Evolutionary conservation across 1,284 basidiomycete species (phyloP).

Genomic region (Malassezia sp.): DNA sequence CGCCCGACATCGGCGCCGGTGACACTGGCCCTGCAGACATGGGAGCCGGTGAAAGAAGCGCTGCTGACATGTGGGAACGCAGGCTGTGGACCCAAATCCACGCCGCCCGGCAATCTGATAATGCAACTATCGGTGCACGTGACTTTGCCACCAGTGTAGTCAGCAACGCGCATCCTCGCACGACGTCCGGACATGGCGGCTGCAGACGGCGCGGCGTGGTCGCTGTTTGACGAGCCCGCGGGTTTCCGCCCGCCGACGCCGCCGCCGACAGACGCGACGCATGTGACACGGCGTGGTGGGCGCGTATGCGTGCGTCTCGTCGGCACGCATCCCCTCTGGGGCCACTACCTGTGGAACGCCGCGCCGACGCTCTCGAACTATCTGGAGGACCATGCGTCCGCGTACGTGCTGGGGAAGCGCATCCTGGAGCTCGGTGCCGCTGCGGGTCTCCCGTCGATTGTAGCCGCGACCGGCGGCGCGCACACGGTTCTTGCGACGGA

Average conservation of each 20-base stretch:
- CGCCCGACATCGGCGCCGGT: neutral
- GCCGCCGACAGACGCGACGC: slow-evolving; percentile 28
- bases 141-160: neutral
- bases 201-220: slow-evolving; percentile 15
- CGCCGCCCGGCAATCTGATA: slow-evolving; percentile 9
- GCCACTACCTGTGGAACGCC: slow-evolving; percentile 64
- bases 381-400: slow-evolving; percentile 48
- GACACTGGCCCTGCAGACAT: neutral
- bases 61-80: neutral
- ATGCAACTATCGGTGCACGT: slow-evolving; percentile 4
- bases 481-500: slow-evolving; percentile 70
- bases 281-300: slow-evolving; percentile 20
- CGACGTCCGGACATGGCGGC: neutral
- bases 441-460: slow-evolving; percentile 63
- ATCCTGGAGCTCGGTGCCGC: slow-evolving; percentile 88
- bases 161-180: neutral
- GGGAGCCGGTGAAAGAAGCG: neutral
- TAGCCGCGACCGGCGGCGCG: slow-evolving; percentile 26
- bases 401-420: slow-evolving; percentile 48
- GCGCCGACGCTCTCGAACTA: slow-evolving; percentile 47
- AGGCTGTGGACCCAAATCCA: neutral
- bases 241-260: slow-evolving; percentile 41
- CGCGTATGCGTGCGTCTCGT: slow-evolving; percentile 58
- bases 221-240: slow-evolving; percentile 40
- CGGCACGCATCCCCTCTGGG: slow-evolving; percentile 81